Evolutionary conservation across 2,329 filamentous ascomycete species (phyloP).

Genomic region (Capronia americana): DNA sequence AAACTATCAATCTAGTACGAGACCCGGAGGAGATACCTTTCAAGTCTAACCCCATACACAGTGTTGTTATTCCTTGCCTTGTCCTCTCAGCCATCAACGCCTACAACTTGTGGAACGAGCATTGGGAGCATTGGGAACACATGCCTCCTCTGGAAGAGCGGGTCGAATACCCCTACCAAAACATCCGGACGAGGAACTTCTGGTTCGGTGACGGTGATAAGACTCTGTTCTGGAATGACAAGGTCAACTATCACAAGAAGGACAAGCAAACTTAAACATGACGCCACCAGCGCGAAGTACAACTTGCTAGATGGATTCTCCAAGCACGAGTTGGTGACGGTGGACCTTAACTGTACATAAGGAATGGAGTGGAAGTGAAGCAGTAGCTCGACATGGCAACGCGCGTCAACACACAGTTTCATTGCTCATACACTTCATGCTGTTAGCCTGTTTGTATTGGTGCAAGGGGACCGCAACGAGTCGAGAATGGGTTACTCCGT

Average conservation of each 20-base stretch:
- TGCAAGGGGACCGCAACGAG: not conserved
- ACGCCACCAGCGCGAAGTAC: not conserved
- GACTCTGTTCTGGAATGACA: slow-evolving; percentile 79
- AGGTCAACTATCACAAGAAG: slow-evolving; percentile 97
- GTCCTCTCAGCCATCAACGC: slow-evolving; percentile 78
- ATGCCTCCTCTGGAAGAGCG: slow-evolving; percentile 87
- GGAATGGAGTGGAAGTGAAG: slow-evolving; percentile 17
- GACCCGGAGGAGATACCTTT: slow-evolving; percentile 20
- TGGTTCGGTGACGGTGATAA: slow-evolving; percentile 96
- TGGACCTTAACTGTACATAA: slow-evolving; percentile 30
- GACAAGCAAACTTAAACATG: slow-evolving; percentile 65
- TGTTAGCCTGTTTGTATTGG: not conserved
- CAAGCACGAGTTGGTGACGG: not conserved
- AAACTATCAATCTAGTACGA: slow-evolving; percentile 95
- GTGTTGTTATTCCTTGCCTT: slow-evolving; percentile 76
- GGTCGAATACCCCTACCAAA: slow-evolving; percentile 94
- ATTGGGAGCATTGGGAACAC: slow-evolving; percentile 95
- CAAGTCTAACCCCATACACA: slow-evolving; percentile 49
- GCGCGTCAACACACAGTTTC: slow-evolving; percentile 11
- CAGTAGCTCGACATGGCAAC: not conserved
- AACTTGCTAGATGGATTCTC: slow-evolving; percentile 4
- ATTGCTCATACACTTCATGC: slow-evolving; percentile 19
- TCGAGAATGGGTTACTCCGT: not conserved
- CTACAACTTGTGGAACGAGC: slow-evolving; percentile 89
- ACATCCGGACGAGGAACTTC: slow-evolving; percentile 96